Percentiles rank a stretch among this genome's conserved stretches.
phyloP scores from a whole-genome alignment of 345 rosid species.

The Pelargonium nanum region DNA sequence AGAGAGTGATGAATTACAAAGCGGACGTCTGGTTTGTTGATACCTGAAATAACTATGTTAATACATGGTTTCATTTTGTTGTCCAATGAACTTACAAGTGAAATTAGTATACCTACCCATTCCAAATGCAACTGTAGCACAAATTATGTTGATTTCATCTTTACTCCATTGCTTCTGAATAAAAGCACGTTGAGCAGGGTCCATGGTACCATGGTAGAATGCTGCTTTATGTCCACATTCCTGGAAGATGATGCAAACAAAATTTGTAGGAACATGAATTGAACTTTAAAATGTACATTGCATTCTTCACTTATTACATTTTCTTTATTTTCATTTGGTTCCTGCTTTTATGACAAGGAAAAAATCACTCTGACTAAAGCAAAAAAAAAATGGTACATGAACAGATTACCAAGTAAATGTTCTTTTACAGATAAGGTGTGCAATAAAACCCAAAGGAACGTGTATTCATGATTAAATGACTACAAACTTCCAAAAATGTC shows the following conservation, averaged over 20 bases:
- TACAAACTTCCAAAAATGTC: neutral
- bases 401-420: neutral
- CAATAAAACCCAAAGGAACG: no score
- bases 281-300: neutral
- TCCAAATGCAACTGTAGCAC: slow-evolving; percentile 98
- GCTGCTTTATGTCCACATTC: slow-evolving; percentile 91
- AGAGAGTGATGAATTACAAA: slow-evolving; percentile 98
- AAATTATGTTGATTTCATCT: slow-evolving; percentile 90
- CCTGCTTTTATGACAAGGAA: neutral
- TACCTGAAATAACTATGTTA: slow-evolving; percentile 47
- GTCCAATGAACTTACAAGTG: slow-evolving; percentile 10
- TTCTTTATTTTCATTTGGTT: neutral
- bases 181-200: slow-evolving; percentile 57
- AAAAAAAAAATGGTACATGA: no score
- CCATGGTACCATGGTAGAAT: slow-evolving; percentile 96
- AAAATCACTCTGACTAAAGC: neutral
- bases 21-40: slow-evolving; percentile 98
- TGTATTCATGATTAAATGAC: neutral
- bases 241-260: slow-evolving; percentile 23
- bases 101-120: slow-evolving; percentile 57
- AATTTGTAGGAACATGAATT: slow-evolving; percentile 2
- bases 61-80: slow-evolving; percentile 7
- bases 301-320: neutral
- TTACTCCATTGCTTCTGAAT: slow-evolving; percentile 98
- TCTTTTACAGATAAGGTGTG: no score